Evolutionary conservation across 257 asterid species (phyloP), one percentile per base, ranked within the genome.

Genomic region (Solanum virginianum): DNA sequence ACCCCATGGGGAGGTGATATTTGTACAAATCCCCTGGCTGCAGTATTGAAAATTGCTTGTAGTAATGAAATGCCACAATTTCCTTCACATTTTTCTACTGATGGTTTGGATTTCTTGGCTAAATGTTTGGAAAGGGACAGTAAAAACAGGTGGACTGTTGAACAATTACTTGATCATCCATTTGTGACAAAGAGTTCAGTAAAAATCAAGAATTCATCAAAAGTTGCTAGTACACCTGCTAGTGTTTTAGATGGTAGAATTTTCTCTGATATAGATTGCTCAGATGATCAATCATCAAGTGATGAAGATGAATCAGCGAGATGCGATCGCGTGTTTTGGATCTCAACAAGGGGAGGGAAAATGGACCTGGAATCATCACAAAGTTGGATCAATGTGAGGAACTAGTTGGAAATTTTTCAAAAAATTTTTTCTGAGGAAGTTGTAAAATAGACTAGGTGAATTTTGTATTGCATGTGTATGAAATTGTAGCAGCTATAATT

Each of bases 341-440:
- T 15, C 77, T 45, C 85, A 26, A 51, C 10, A 82, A 41, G 75
- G 53, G 77, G 43, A 32, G 54, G 24, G 13, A 13, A 68, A 32
- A 57, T 51, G 43, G 86, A 83, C 41, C 80, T 65, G 6, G 91
- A 89, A 11, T 86, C 87, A 72, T 86, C 90, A 41, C 90, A 87
- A 82, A 74, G 85, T 43, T 92, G 95, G 95, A 90, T 91, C 74
- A 92, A 92, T 53, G 95, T 92, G 74, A 92, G 87, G 71, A 59
- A 49, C 45, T 47, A 69, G 43, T 82, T 82, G 60, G 8, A 82
- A 66, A 36, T 0, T 8, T 39, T 81, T 41, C 41, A 68, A 1
- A 60, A 20, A 49, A 13, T 45, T 41, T 16, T 32, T 26, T 41
- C 20, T 18, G 29, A 79, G 83, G 51, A 79, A 53, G 49, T 16